A percentile compares a stretch with the other conserved stretches of the same genome.
Evolutionary conservation across 331 rosid genomes (phyloP).

Genomic region (Acacia concinna): DNA sequence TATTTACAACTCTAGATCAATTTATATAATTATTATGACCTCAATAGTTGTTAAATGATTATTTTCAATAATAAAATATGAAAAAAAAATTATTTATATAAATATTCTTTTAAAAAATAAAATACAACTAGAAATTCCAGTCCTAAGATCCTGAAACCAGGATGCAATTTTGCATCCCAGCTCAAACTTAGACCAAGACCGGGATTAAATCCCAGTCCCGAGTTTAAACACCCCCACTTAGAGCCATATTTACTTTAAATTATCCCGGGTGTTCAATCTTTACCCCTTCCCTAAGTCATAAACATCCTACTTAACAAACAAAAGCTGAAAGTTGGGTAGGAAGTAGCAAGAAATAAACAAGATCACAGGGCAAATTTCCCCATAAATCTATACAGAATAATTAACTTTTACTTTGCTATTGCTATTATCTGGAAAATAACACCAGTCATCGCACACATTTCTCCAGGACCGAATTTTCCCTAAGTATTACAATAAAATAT

Average conservation of each 20-base stretch:
- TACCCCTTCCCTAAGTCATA: background rate
- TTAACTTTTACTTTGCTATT: constrained; percentile 4
- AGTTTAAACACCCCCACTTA: too few relatives aligned
- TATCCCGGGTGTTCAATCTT: background rate
- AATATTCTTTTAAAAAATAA: too few relatives aligned
- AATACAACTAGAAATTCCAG: too few relatives aligned
- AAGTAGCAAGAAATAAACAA: background rate
- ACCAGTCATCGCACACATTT: constrained; percentile 22
- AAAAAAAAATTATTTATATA: too few relatives aligned
- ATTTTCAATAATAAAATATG: too few relatives aligned
- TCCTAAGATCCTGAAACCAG: too few relatives aligned
- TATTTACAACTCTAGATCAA: too few relatives aligned
- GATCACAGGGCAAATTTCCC: background rate
- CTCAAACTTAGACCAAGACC: too few relatives aligned
- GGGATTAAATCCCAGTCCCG: too few relatives aligned
- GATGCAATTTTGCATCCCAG: too few relatives aligned
- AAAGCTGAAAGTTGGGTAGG: background rate
- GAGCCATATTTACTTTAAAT: background rate
- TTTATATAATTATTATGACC: too few relatives aligned
- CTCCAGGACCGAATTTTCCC: constrained; percentile 22
- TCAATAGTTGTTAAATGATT: too few relatives aligned
- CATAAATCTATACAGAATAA: constrained; percentile 8
- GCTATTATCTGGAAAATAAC: background rate
- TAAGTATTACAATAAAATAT: background rate
- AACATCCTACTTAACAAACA: background rate